Percentiles rank a stretch among this genome's conserved stretches.
phyloP scores from a whole-genome alignment of 129 eudicot species.

The Escallonia rubra region DNA sequence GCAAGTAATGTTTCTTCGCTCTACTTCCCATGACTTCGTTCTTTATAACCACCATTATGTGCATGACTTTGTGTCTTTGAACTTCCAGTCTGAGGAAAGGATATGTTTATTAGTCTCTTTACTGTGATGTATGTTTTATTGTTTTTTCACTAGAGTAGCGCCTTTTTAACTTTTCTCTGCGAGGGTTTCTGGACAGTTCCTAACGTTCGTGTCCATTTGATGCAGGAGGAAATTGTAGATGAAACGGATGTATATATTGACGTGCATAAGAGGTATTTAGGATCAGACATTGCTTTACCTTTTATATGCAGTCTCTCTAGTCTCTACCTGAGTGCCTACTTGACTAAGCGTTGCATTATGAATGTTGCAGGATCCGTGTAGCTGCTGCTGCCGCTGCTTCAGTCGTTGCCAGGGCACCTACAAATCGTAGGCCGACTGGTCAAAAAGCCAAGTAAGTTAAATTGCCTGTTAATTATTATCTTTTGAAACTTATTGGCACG shows the following conservation, averaged over 20 bases:
- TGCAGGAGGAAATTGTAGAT: constrained; percentile 98
- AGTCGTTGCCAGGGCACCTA: constrained; percentile 77
- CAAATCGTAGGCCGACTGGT: constrained; percentile 52
- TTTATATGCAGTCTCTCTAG: not conserved
- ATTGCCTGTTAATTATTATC: not conserved
- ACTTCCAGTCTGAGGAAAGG: not conserved
- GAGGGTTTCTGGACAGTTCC: not conserved
- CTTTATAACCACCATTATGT: not conserved
- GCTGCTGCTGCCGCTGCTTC: constrained; percentile 96
- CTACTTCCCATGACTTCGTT: not conserved
- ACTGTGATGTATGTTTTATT: not conserved
- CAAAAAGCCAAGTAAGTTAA: constrained; percentile 54
- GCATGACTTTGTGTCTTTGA: not conserved
- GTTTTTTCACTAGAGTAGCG: not conserved
- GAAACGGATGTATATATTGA: constrained; percentile 93
- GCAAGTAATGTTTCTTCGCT: constrained; percentile 49
- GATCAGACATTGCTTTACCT: not conserved
- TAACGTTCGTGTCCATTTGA: not conserved
- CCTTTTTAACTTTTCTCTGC: not conserved
- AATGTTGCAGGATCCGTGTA: constrained; percentile 73
- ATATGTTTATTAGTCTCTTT: not conserved
- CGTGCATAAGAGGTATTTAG: constrained; percentile 83
- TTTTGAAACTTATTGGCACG: constrained; percentile 1
- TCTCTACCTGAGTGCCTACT: not conserved
- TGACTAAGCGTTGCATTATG: not conserved